These are phyloP conservation scores for Scutellaria baicalensis DNA, from an alignment of 257 asterid species.

Conservation along the genomic window DNA sequence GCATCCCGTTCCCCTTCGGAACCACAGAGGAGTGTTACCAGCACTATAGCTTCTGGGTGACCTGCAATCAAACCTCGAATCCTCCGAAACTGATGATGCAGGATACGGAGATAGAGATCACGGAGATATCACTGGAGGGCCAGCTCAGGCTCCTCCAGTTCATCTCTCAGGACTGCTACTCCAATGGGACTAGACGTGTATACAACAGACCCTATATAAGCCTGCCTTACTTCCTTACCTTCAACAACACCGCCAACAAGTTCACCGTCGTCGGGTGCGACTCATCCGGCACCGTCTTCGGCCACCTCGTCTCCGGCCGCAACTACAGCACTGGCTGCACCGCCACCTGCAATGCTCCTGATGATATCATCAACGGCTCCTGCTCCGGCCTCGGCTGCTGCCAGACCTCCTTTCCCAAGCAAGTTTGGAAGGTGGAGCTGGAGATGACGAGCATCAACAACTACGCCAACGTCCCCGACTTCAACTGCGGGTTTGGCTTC, in stretches of 20 bases:
- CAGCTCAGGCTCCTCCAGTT: neutral
- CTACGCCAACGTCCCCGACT: neutral
- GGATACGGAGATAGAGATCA: neutral
- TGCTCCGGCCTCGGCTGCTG: neutral
- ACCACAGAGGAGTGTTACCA: neutral
- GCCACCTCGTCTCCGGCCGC: neutral
- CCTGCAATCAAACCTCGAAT: neutral
- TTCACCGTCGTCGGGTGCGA: neutral
- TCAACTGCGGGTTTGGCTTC: slow-evolving; percentile 20
- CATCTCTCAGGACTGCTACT: neutral
- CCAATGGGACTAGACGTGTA: no score
- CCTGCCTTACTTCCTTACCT: neutral
- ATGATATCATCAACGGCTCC: neutral
- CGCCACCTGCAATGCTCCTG: neutral
- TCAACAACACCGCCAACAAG: neutral
- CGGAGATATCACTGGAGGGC: neutral
- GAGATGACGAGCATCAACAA: neutral
- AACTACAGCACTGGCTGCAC: neutral
- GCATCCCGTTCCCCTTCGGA: slow-evolving; percentile 28
- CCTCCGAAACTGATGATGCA: neutral
- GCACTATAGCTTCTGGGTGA: neutral
- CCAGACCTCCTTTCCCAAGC: slow-evolving; percentile 12
- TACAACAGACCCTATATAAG: neutral
- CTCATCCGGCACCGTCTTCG: neutral
- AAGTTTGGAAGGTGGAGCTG: neutral